Evolutionary conservation across 257 asterid species (phyloP), one percentile per base, ranked within the genome.

Genomic region (Prunella vulgaris): DNA sequence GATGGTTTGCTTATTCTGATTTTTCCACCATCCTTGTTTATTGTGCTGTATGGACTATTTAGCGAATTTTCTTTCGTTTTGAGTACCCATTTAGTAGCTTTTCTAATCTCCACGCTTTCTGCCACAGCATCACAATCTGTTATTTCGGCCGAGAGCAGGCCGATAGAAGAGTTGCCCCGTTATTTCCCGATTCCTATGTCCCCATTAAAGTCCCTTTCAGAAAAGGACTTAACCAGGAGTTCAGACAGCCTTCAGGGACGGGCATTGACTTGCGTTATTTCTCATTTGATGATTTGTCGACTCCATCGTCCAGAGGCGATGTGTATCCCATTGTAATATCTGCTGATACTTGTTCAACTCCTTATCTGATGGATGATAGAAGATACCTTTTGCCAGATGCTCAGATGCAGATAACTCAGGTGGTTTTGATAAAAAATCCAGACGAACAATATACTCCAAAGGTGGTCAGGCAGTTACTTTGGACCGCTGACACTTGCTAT

Each of bases 141-240:
- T 87, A 87, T 80, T 89, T 87, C 69, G 90, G 92, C 32, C 87
- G 83, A 79, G 96, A 87, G 77, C 90, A 77, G n/a, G 75, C 77
- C 3, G 67, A 77, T 66, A 66, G 82, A 42, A 64, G 83, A 69
- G 80, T 87, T 38, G 76, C 66, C 67, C 80, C 92, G 1, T 73
- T 80, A 70, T 78, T 80, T 69, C 87, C 90, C 6, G 90, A 84
- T 5, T 63, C 81, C 15, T 80, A 80, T 8, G 81, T 78, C 63
- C 95, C 92, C 44, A 77, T 87, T 44, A 87, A 80, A 75, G 56
- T 82, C 37, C 92, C 84, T 35, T 89, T 89, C 82, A 78, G 84
- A 7, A 84, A 88, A 77, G 96, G 96, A 37, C 87, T 84, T 65
- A 78, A 68, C 44, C 96, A 89, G 79, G 86, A 85, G 74, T 89